Base-by-base conservation (phyloP, 78 protist genomes). In the Monosiga brevicollis region DNA sequence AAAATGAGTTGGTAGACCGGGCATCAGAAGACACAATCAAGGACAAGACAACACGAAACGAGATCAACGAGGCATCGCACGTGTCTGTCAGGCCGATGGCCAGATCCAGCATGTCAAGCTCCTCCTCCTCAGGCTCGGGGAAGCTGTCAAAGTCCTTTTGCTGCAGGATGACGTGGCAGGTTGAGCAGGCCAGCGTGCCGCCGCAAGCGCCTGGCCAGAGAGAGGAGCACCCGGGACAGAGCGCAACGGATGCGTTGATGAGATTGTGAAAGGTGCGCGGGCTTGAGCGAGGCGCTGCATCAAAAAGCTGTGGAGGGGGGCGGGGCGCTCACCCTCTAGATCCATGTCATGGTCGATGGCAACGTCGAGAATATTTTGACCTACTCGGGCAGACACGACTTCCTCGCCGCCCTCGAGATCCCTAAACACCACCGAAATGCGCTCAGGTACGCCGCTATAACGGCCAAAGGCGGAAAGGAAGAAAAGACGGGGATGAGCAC, bases 81-180 rank as follows among this genome's bases (percentile, higher is more conserved):
- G 91, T 92, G 42, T 89, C 89, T 2, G 86, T 83, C 35, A 92
- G 88, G 80, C 81, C 90, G 62, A 90, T 88, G 10, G 95, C 95
- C 38, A 92, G 73, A 82, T 92, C 95, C 78, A 92, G 84, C 95
- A 92, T 92, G 89, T 92, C 95, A 35, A 79, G 72, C 71, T 92
- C 95, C 37, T 90, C 93, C 34, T 92, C 95, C 29, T 83, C 71
- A 22, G 95, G 89, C 86, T 81, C 84, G 24, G 81, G 86, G 23
- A 92, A 83, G 37, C 37, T 72, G 73, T 92, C 79, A 77, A 75
- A 92, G 71, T 29, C 35, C 83, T 72, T 79, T 49, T 76, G 62
- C 42, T 90, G 88, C 38, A 89, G 38, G 81, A 88, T 74, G 34
- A 90, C 87, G 73, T 92, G 95, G 82, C 95, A 92, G 15, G 95